A percentile compares a stretch with the other conserved stretches of the same genome.
Conservation (phyloP, 176 grass and related monocot genomes). For the Oryza rufipogon region DNA sequence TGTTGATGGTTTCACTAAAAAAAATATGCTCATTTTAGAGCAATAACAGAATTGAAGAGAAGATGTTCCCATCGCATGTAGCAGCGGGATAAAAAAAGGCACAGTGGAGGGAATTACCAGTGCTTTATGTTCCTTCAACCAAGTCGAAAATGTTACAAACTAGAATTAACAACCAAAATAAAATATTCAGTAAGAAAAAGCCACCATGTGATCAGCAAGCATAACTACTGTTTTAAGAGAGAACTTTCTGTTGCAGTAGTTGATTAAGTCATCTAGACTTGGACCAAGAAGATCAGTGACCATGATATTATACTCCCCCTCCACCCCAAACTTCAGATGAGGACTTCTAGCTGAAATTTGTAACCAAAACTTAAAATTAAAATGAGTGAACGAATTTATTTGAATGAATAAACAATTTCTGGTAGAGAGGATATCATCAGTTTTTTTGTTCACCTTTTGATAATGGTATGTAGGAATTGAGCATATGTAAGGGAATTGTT, state of each 20-base stretch:
- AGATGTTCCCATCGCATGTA: too few species aligned
- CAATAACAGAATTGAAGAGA: too few species aligned
- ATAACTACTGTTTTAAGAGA: slow-evolving; percentile 89
- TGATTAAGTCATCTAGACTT: slow-evolving; percentile 69
- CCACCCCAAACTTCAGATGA: slow-evolving; percentile 77
- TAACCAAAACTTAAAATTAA: slow-evolving; percentile 28
- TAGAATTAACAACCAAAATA: slow-evolving; percentile 19
- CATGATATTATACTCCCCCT: slow-evolving; percentile 90
- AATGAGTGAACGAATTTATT: not conserved
- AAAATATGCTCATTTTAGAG: too few species aligned
- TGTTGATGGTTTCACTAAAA: too few species aligned
- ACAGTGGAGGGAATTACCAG: too few species aligned
- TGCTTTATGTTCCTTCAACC: too few species aligned
- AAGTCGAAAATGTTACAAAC: too few species aligned
- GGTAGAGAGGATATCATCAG: too few species aligned
- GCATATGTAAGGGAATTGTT: too few species aligned
- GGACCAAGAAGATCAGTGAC: slow-evolving; percentile 92
- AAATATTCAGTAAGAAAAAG: not conserved
- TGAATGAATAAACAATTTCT: not conserved
- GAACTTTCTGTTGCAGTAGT: slow-evolving; percentile 80
- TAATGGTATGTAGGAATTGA: too few species aligned
- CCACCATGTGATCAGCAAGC: slow-evolving; percentile 83
- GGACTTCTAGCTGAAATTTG: slow-evolving; percentile 72
- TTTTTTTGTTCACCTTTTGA: too few species aligned
- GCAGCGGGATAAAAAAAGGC: too few species aligned